These are phyloP conservation scores for Colletotrichum chrysophilum DNA, from an alignment of 2,329 filamentous ascomycete genomes.

Conservation along the genomic window DNA sequence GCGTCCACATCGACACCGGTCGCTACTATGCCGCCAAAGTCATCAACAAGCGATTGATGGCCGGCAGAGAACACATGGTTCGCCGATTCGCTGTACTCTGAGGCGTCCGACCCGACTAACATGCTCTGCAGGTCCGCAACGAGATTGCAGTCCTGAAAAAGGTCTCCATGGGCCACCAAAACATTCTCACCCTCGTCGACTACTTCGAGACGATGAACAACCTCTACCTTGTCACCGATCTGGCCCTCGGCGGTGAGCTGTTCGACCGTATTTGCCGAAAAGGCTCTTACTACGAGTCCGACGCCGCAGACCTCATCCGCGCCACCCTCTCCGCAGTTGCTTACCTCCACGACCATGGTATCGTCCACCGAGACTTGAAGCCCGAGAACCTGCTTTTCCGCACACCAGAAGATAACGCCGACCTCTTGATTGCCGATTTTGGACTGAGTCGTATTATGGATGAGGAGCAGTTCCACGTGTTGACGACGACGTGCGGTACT, in stretches of 20 bases:
- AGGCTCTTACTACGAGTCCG: constrained; percentile 97
- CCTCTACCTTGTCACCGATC: constrained; percentile 95
- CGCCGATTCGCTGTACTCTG: constrained; percentile 23
- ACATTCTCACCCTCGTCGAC: constrained; percentile 96
- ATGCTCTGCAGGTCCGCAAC: constrained; percentile 77
- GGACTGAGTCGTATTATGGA: constrained; percentile 97
- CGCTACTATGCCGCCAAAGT: constrained; percentile 99
- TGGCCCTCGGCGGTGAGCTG: constrained; percentile 93
- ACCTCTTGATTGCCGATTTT: constrained; percentile 96
- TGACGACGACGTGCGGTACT: constrained; percentile 97
- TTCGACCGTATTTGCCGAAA: constrained; percentile 99
- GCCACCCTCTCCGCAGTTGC: constrained; percentile 96
- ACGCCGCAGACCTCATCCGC: constrained; percentile 93
- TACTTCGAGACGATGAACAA: constrained; percentile 99
- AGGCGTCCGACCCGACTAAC: neutral
- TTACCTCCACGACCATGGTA: constrained; percentile 97
- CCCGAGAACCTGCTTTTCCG: constrained; percentile 97
- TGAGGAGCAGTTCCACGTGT: constrained; percentile 95
- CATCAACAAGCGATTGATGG: constrained; percentile 98
- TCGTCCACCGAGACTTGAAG: constrained; percentile 97
- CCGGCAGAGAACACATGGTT: constrained; percentile 97
- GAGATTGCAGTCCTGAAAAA: constrained; percentile 97
- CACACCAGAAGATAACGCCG: constrained; percentile 96
- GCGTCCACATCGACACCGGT: constrained; percentile 96
- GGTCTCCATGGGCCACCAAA: constrained; percentile 99